These are phyloP conservation scores for Sugiyamaella paludigena DNA, from an alignment of 1,139 yeast species.

Conservation along the genomic window DNA sequence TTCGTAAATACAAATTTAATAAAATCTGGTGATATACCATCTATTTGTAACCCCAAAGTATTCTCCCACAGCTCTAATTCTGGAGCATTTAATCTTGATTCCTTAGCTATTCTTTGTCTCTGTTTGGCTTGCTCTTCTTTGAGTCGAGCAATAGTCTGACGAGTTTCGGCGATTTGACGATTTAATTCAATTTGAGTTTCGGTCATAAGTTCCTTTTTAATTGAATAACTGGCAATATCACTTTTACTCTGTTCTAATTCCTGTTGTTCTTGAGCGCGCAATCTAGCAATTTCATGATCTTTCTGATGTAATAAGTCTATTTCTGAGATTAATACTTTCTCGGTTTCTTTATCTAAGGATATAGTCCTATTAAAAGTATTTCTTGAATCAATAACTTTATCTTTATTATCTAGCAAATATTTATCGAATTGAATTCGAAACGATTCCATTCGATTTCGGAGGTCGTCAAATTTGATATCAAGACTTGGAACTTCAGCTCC, in stretches of 20 bases:
- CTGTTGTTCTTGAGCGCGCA: constrained; percentile 25
- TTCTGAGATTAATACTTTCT: constrained; percentile 25
- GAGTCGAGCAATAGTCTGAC: constrained; percentile 17
- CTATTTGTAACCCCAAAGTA: constrained; percentile 33
- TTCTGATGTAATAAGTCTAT: constrained; percentile 26
- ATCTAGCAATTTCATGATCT: constrained; percentile 26
- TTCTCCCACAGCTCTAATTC: constrained; percentile 35
- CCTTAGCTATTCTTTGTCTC: constrained; percentile 25
- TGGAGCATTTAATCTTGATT: constrained; percentile 30
- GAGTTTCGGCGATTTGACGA: constrained; percentile 20
- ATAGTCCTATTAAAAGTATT: constrained; percentile 26
- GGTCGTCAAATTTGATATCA: constrained; percentile 27
- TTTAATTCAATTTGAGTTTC: constrained; percentile 20
- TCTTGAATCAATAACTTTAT: constrained; percentile 27
- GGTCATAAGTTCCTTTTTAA: constrained; percentile 25
- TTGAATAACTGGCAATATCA: constrained; percentile 24
- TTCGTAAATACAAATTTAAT: constrained; percentile 33
- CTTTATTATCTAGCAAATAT: constrained; percentile 25
- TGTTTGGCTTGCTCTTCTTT: constrained; percentile 23
- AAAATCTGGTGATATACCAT: constrained; percentile 31
- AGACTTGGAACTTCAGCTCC: constrained; percentile 25
- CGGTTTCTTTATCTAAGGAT: constrained; percentile 27
- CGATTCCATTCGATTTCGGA: constrained; percentile 28
- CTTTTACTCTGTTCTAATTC: constrained; percentile 27
- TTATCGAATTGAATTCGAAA: constrained; percentile 30